Base-by-base conservation (phyloP, 73 alveolate species). In the Diophrys appendiculata region DNA sequence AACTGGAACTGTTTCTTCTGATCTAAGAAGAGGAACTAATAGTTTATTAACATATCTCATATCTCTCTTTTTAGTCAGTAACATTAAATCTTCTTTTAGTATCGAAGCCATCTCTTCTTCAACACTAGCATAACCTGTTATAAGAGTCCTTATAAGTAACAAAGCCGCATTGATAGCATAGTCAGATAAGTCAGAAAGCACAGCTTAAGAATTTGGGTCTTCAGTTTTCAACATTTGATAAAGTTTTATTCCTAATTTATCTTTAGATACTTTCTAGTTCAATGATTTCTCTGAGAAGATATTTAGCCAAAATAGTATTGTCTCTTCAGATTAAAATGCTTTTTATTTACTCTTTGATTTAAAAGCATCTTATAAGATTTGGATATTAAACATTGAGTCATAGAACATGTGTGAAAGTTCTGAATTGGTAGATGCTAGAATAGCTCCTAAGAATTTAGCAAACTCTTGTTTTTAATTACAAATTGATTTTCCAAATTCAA, bases 1-100 rank as follows among this genome's bases (percentile, higher is more conserved):
- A 43, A 84, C 82, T 3, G 92, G 92, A 1, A 74, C 70, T 23
- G 80, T 84, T 28, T 60, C 69, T 60, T 84, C 92, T 18, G 71
- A 71, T 34, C 86, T 68, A 2, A 84, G 75, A 14, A 84, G 35
- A 18, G 80, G 84, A 8, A 79, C 68, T n/a, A 84, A 67, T 11
- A 84, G 73, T 69, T 78, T 77, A 52, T 84, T 84, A 22, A 84
- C 88, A 54, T 33, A 84, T 53, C 64, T 65, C 82, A 78, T 77
- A 34, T 84, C 92, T 67, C 81, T 65, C 30, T 67, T 69, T 25
- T 60, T 60, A 14, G 65, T 30, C 71, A 84, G 76, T 28, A 60
- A 84, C 22, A 29, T 56, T 1, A 84, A 68, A 71, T 84, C 88
- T 31, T 77, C 31, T 33, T 65, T 77, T n/a, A 84, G 25, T 30